A percentile compares a stretch with the other conserved stretches of the same genome.
These are phyloP conservation scores for Afroboletus lepidellus DNA, from an alignment of 1,284 basidiomycete genomes.

Conservation along the genomic window DNA sequence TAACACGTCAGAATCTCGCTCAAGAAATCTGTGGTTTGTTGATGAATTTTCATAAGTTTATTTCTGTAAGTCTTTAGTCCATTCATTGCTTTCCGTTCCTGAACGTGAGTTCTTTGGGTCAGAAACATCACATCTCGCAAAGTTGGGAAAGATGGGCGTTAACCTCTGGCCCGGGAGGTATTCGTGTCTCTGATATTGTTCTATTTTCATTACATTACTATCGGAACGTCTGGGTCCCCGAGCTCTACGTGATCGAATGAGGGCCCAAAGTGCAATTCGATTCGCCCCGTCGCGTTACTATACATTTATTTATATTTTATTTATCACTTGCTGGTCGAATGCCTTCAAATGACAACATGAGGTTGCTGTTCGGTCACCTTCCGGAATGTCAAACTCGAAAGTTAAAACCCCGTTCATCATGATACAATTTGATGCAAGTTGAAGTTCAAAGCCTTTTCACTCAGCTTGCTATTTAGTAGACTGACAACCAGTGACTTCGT, in stretches of 20 bases:
- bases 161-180: constrained; percentile 14
- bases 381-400: too few relatives aligned
- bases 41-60: constrained; percentile 5
- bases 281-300: background rate
- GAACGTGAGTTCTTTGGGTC: background rate
- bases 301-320: background rate
- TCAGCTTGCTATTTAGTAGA: too few relatives aligned
- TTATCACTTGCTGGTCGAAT: too few relatives aligned
- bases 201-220: constrained; percentile 33
- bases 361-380: background rate
- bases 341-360: too few relatives aligned
- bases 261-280: background rate
- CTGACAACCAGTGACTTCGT: too few relatives aligned
- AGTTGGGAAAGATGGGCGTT: constrained; percentile 26
- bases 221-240: constrained; percentile 27
- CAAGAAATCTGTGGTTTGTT: constrained; percentile 17
- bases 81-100: background rate
- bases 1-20: constrained; percentile 25
- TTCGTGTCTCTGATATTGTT: constrained; percentile 21
- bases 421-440: too few relatives aligned
- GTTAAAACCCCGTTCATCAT: too few relatives aligned
- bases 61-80: constrained; percentile 14
- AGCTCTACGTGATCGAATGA: constrained; percentile 33
- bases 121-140: constrained; percentile 15
- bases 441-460: too few relatives aligned